Evolutionary conservation across 2,329 filamentous ascomycete species (phyloP).

Genomic region (Neurospora sp.): DNA sequence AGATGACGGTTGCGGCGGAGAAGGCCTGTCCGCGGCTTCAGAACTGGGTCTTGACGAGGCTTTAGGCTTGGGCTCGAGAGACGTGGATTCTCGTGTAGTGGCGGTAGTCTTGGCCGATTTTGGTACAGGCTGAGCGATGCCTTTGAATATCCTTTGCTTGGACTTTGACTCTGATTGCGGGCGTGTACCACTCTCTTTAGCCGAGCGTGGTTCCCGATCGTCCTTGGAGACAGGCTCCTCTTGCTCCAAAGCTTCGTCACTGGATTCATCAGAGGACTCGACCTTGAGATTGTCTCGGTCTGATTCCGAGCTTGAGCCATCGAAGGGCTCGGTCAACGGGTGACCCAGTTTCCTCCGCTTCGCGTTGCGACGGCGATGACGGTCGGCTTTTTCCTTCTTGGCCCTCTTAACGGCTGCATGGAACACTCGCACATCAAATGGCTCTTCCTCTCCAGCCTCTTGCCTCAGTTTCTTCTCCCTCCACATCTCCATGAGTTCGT

Average conservation of each 20-base stretch:
- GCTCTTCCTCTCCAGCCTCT: slow-evolving; percentile 21
- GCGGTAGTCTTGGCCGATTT: not conserved
- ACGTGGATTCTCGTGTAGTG: not conserved
- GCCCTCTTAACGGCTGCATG: slow-evolving; percentile 23
- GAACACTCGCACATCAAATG: slow-evolving; percentile 30
- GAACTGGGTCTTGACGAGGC: not conserved
- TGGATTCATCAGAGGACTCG: not conserved
- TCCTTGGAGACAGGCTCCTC: not conserved
- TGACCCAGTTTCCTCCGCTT: slow-evolving; percentile 31
- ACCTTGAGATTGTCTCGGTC: not conserved
- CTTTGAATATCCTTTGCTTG: slow-evolving; percentile 13
- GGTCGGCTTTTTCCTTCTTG: slow-evolving; percentile 21
- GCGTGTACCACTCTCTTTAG: not conserved
- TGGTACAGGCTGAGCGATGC: not conserved
- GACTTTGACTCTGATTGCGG: not conserved
- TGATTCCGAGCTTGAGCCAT: not conserved
- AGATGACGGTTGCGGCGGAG: not conserved
- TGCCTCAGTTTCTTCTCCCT: slow-evolving; percentile 28
- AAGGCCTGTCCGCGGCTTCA: not conserved
- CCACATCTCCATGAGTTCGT: slow-evolving; percentile 33
- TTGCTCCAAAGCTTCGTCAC: not conserved
- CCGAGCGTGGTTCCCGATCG: not conserved
- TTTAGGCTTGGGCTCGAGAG: slow-evolving; percentile 5
- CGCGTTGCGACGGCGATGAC: slow-evolving; percentile 33
- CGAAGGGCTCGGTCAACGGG: slow-evolving; percentile 17